Base-by-base conservation (phyloP, 768 basidiomycete genomes). In the Xerocomus spinulosus region DNA sequence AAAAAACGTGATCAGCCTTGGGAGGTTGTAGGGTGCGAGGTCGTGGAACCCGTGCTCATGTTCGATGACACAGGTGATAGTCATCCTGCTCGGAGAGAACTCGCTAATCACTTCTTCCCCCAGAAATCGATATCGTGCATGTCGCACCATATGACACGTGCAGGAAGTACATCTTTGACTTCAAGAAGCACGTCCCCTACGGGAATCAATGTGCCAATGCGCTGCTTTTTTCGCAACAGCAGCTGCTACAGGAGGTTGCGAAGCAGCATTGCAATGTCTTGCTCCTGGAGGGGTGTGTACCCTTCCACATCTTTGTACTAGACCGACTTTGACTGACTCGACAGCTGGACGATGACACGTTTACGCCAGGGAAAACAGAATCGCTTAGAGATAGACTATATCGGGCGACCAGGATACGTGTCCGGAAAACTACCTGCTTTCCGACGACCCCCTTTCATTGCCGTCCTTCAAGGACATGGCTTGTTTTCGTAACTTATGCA, bases 21-120 rank as follows among this genome's bases (percentile, higher is more conserved):
- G 87, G 87, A 90, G 68, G 86, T 89, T 34, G 82, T 88, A 24
- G 81, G 81, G 49, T 80, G 73, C 59, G 78, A 76, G 58, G 66
- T 71, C 26, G 78, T 90, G 41, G 77, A 81, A 38, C 81, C 87
- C 21, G 76, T 88, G 13, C 71, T 77, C 15, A 79, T 76, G 64
- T 85, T 80, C 63, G 76, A 79, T 53, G 80, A 80, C 21, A 67
- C 70, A 44, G 78, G 84, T 52, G 81, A 81, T 81, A 49, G 59
- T 37, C 50, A 28, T 43, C 18, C 20, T 42, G 33, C 26, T 51
- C 42, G 34, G 40, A 40, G 46, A 26, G 25, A 24, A 18, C 29
- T 17, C 45, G n/a, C 48, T 53, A n/a, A 59, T 43, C 7, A 21
- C 35, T 33, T 18, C 46, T 40, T 34, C 37, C 25, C 46, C 37